phyloP scores from a whole-genome alignment of 73 alveolate genomes.

The Paramecium caudatum region DNA sequence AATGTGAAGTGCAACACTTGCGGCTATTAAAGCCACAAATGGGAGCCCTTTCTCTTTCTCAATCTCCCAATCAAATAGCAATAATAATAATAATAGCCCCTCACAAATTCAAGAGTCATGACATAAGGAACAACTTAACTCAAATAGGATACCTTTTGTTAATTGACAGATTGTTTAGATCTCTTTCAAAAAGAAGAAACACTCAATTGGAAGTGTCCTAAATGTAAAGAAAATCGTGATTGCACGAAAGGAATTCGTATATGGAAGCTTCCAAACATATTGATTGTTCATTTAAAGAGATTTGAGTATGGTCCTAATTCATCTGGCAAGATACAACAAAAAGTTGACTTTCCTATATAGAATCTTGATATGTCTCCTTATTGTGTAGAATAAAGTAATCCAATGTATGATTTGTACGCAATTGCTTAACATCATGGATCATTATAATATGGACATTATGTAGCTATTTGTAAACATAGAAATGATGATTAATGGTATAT shows the following conservation, averaged over 20 bases:
- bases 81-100: not conserved
- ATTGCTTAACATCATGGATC: slow-evolving; percentile 53
- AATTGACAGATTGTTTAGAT: slow-evolving; percentile 86
- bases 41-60: slow-evolving; percentile 93
- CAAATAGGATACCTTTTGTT: not conserved
- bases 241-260: slow-evolving; percentile 87
- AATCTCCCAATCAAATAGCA: slow-evolving; percentile 89
- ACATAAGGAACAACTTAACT: not conserved
- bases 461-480: slow-evolving; percentile 34
- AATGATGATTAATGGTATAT: slow-evolving; percentile 53
- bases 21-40: slow-evolving; percentile 81
- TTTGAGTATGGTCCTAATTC: slow-evolving; percentile 76
- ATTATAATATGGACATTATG: slow-evolving; percentile 44
- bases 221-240: slow-evolving; percentile 82
- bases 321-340: slow-evolving; percentile 81
- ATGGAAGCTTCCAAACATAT: slow-evolving; percentile 91
- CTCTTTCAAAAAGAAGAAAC: slow-evolving; percentile 88
- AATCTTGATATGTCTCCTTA: slow-evolving; percentile 80
- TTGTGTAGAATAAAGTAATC: slow-evolving; percentile 2
- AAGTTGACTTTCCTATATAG: slow-evolving; percentile 87
- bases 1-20: slow-evolving; percentile 89
- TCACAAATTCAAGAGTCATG: slow-evolving; percentile 27
- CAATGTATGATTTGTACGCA: slow-evolving; percentile 24
- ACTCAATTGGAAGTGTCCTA: slow-evolving; percentile 89
- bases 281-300: slow-evolving; percentile 91